Conservation (phyloP, 176 grass and related monocot species). For the Avena insularis region DNA sequence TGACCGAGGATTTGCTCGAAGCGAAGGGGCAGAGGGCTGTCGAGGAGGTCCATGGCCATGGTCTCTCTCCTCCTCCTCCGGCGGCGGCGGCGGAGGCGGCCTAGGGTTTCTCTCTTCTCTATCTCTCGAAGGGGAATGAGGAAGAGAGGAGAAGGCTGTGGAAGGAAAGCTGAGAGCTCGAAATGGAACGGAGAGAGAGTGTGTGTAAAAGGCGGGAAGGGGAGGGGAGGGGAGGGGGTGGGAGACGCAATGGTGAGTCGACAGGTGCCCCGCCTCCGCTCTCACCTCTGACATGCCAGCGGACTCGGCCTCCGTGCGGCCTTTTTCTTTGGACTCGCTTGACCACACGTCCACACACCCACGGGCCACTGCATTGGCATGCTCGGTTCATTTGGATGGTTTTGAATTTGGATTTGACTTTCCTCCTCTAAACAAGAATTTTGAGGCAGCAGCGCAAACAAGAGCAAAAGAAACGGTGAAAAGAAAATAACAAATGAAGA, state of each 20-base stretch:
- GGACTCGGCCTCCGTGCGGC: neutral
- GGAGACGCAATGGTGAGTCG: neutral
- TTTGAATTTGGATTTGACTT: too few relatives aligned
- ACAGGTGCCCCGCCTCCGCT: neutral
- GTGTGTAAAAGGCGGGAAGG: neutral
- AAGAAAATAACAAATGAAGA: too few relatives aligned
- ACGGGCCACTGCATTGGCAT: too few relatives aligned
- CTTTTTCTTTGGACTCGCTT: neutral
- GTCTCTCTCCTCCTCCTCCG: neutral
- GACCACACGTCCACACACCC: neutral
- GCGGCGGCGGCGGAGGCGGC: neutral
- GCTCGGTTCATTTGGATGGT: too few relatives aligned
- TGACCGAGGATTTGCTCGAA: neutral
- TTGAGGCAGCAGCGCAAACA: too few relatives aligned
- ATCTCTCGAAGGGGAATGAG: neutral
- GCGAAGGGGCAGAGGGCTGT: conserved; percentile 3
- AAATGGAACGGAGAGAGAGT: neutral
- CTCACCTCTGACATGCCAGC: neutral
- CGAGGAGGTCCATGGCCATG: neutral
- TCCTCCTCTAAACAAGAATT: too few relatives aligned
- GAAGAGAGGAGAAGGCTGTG: neutral
- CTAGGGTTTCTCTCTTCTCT: neutral
- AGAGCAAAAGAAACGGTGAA: too few relatives aligned
- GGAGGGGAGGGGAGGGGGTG: neutral
- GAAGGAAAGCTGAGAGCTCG: neutral